phyloP scores from a whole-genome alignment of 2,329 filamentous ascomycete genomes.

The Dendryphion nanum region DNA sequence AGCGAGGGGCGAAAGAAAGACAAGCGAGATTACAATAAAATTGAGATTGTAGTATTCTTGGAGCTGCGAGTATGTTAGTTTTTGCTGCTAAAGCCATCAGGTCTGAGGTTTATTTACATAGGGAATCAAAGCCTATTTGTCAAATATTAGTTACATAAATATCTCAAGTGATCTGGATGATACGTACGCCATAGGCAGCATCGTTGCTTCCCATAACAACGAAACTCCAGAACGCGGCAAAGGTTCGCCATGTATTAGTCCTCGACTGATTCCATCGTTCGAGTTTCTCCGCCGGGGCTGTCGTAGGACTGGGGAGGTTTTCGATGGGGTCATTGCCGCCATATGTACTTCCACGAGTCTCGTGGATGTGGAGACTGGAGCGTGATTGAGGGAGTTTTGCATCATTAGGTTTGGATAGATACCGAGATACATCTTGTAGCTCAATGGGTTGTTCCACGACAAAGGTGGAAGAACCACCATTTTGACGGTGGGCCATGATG shows the following conservation, averaged over 20 bases:
- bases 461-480: conserved; percentile 34
- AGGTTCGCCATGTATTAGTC: conserved; percentile 58
- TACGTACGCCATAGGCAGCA: conserved; percentile 60
- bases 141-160: conserved; percentile 3
- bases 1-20: conserved; percentile 66
- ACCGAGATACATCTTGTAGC: conserved; percentile 28
- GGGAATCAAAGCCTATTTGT: conserved; percentile 44
- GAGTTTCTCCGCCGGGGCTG: conserved; percentile 38
- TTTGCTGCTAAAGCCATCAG: not conserved
- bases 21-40: conserved; percentile 63
- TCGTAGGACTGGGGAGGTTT: conserved; percentile 47
- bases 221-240: conserved; percentile 61
- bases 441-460: conserved; percentile 33
- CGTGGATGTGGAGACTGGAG: conserved; percentile 14
- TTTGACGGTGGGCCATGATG: conserved; percentile 25
- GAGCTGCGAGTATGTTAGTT: conserved; percentile 42
- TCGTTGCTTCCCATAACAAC: conserved; percentile 69
- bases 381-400: conserved; percentile 16
- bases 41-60: conserved; percentile 62
- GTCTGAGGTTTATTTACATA: conserved; percentile 37
- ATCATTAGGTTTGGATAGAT: conserved; percentile 17
- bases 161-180: not conserved
- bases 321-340: conserved; percentile 30
- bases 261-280: conserved; percentile 65
- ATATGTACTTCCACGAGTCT: conserved; percentile 5